Base-by-base conservation (phyloP, 768 basidiomycete species). In the Lactarius psammicola region DNA sequence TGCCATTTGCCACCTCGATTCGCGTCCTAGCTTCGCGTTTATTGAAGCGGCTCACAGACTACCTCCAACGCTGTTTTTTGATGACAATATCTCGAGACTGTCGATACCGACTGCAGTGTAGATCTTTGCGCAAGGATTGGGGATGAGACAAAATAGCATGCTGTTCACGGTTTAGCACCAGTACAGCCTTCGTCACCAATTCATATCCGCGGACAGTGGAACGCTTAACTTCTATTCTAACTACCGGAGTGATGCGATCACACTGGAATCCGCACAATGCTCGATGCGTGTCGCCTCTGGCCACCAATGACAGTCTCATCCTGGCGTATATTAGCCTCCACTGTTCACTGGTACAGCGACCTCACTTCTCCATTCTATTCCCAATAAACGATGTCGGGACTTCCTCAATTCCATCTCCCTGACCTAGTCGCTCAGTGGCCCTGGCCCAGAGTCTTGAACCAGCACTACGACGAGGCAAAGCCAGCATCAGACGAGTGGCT, bases 391-490 rank as follows among this genome's bases (percentile, higher is more conserved):
- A 51, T 51, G 49, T 15, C 49, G 2, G 26, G 10, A 51, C 49
- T 51, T 56, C 55, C 55, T 33, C 55, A 56, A 31, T 31, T 56
- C 18, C 23, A 34, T 15, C 71, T 81, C 40, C 80, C 80, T 10
- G 74, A 78, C 26, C 77, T 75, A 8, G 73, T 83, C 49, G 63
- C 65, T 31, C 69, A 71, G 17, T 83, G 81, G 81, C 81, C 81
- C 13, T 82, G 79, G 80, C 70, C 70, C 5, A 78, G 81, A 5
- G 61, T 58, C 40, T 68, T 82, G 53, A 82, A 80, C 62, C 74
- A 76, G 1, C 68, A 76, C 63, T 80, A 80, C 56, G 65, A 60
- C 7, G 69, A 72, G 26, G 72, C 71, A 64, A 78, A 78, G 54
- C 67, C 65, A 11, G 77, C 76, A 56, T 78, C 80, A 1, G 66